These are phyloP conservation scores for Primulina huaijiensis DNA, from an alignment of 257 asterid genomes.

Conservation along the genomic window DNA sequence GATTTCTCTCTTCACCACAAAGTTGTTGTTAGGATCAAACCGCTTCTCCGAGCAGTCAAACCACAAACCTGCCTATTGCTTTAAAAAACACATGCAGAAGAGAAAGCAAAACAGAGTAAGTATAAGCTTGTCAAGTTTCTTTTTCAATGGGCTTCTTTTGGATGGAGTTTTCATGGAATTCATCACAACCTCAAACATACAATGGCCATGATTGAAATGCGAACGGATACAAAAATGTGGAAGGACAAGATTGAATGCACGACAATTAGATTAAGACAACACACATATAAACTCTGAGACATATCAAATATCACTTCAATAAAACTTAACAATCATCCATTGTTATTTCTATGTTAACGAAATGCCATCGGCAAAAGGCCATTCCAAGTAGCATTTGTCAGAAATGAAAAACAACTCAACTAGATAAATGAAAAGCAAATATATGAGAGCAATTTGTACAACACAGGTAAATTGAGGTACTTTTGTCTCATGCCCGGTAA, in stretches of 20 bases:
- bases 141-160: conserved; percentile 90
- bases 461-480: conserved; percentile 31
- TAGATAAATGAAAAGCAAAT: conserved; percentile 14
- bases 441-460: background rate
- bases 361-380: no score
- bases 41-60: conserved; percentile 71
- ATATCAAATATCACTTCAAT: conserved; percentile 8
- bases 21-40: conserved; percentile 78
- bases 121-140: conserved; percentile 97
- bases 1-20: conserved; percentile 58
- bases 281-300: background rate
- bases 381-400: no score
- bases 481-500: conserved; percentile 99
- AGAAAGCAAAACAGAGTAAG: conserved; percentile 74
- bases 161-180: conserved; percentile 99
- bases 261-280: no score
- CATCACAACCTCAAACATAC: conserved; percentile 83
- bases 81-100: conserved; percentile 65
- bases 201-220: conserved; percentile 22
- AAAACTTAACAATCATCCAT: background rate
- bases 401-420: conserved; percentile 6
- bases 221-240: background rate
- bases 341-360: no score
- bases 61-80: conserved; percentile 14
- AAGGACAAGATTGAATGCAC: no score